phyloP scores from a whole-genome alignment of 495 filamentous ascomycete species.

The Chaetomium fimeti region DNA sequence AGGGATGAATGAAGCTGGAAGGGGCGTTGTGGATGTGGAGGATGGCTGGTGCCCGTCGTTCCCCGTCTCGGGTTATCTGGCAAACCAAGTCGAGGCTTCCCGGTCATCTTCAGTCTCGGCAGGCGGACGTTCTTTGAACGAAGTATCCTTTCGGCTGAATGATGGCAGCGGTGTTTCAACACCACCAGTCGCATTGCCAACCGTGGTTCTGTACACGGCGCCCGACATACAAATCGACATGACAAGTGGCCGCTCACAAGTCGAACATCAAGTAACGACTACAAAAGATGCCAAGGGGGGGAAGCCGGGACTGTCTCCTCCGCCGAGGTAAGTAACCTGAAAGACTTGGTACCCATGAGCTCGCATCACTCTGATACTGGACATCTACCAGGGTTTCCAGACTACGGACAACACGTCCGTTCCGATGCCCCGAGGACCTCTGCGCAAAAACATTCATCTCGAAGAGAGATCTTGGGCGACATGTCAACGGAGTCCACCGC shows the following conservation, averaged over 20 bases:
- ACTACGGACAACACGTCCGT: not conserved
- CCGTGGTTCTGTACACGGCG: too few species aligned
- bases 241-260: not conserved
- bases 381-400: not conserved
- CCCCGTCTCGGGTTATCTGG: not conserved
- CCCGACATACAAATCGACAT: too few species aligned
- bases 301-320: not conserved
- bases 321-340: not conserved
- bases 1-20: too few species aligned
- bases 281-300: not conserved
- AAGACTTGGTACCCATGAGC: not conserved
- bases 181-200: too few species aligned
- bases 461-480: not conserved
- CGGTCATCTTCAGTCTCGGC: not conserved
- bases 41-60: not conserved
- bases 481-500: not conserved
- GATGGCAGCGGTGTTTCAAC: too few species aligned
- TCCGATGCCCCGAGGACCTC: not conserved
- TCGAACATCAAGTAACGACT: too few species aligned
- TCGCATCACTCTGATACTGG: not conserved
- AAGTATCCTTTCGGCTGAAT: too few species aligned
- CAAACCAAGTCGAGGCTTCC: not conserved
- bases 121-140: not conserved
- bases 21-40: too few species aligned
- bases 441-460: not conserved